A percentile compares a stretch with the other conserved stretches of the same genome.
phyloP scores from a whole-genome alignment of 768 basidiomycete species.

The Termitomyces sp. region DNA sequence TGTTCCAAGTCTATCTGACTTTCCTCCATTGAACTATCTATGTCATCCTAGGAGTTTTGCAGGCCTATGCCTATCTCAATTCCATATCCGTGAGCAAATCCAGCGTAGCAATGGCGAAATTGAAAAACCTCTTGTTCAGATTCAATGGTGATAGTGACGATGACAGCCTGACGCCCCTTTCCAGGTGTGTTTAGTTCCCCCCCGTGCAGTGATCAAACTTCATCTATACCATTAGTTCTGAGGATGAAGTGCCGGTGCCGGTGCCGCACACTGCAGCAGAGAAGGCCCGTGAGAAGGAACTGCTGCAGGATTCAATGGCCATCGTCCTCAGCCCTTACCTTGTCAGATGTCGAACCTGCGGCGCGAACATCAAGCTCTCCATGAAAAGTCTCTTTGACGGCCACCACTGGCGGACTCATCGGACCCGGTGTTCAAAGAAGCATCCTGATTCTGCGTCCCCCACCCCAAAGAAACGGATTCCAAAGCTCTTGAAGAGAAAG shows the following conservation, averaged over 20 bases:
- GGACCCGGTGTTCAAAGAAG: constrained; percentile 51
- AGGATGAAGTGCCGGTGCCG: neutral
- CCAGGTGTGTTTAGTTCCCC: constrained; percentile 4
- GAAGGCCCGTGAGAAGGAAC: constrained; percentile 41
- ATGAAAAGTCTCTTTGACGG: constrained; percentile 60
- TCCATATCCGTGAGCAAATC: constrained; percentile 51
- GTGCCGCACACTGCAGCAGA: constrained; percentile 34
- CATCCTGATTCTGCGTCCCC: neutral
- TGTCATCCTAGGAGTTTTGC: constrained; percentile 9
- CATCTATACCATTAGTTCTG: neutral
- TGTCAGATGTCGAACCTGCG: constrained; percentile 53
- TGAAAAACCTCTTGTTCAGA: constrained; percentile 27
- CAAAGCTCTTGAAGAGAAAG: constrained; percentile 2
- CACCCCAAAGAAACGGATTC: constrained; percentile 4
- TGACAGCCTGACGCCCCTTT: constrained; percentile 8
- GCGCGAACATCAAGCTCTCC: constrained; percentile 56
- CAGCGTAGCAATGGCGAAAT: constrained; percentile 40
- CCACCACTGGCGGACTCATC: constrained; percentile 64
- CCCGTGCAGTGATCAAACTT: neutral
- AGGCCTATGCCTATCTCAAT: constrained; percentile 30
- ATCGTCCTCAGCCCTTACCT: constrained; percentile 43
- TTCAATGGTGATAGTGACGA: constrained; percentile 9
- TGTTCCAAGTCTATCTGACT: constrained; percentile 1
- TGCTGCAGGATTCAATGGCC: constrained; percentile 49
- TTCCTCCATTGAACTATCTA: neutral